Percentiles rank a stretch among this genome's conserved stretches.
phyloP scores from a whole-genome alignment of 2,329 filamentous ascomycete genomes.

The Claviceps purpurea region DNA sequence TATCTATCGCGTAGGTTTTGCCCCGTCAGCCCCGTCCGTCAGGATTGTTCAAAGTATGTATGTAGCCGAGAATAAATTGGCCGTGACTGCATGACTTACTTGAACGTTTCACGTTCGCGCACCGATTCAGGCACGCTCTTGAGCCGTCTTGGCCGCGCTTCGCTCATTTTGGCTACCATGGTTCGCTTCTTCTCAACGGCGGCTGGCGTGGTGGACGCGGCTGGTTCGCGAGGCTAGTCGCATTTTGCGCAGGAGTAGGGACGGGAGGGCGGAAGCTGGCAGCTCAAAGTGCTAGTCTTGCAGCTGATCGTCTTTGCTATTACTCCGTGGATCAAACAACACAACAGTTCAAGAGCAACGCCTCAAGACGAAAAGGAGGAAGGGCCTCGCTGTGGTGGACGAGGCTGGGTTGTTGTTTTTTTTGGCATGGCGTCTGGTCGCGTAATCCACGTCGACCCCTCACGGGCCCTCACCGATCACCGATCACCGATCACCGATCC shows the following conservation, averaged over 20 bases:
- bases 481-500: too few relatives aligned
- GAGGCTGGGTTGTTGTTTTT: too few relatives aligned
- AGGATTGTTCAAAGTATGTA: not conserved
- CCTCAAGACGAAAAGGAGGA: not conserved
- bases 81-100: slow-evolving; percentile 7
- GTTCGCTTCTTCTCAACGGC: not conserved
- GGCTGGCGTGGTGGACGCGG: not conserved
- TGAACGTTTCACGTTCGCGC: slow-evolving; percentile 2
- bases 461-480: too few relatives aligned
- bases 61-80: not conserved
- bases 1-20: not conserved
- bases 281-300: not conserved
- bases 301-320: not conserved
- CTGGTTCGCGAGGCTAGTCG: not conserved
- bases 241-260: not conserved
- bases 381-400: too few relatives aligned
- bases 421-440: too few relatives aligned
- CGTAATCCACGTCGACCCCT: too few relatives aligned
- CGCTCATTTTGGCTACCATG: not conserved
- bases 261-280: not conserved
- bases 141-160: not conserved
- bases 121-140: not conserved
- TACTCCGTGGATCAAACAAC: not conserved
- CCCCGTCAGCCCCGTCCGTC: not conserved
- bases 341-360: not conserved